Evolutionary conservation across 2,329 filamentous ascomycete species (phyloP), one percentile per base, ranked within the genome.

Genomic region (Diaporthe aspalathi): DNA sequence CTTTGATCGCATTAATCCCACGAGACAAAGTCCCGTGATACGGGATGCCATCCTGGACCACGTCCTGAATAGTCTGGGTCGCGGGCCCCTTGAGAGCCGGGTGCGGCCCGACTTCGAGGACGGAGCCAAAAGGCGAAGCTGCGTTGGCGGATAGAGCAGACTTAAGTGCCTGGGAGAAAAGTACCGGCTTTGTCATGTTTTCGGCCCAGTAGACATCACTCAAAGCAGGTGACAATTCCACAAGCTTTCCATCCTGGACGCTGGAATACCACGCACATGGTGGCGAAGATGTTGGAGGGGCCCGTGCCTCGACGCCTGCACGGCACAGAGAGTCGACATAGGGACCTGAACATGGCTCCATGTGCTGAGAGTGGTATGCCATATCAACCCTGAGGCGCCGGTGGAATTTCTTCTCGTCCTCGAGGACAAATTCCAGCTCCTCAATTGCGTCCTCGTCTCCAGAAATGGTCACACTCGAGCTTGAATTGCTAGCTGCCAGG

Each of bases 331-430:
- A 40, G 40, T 63, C 70, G n/a, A 75, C 38, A 27, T 71, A 72
- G 16, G 38, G 50, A 2, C 71, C 49, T 68, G 70, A 14, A 49
- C 70, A 72, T 12, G 70, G 67, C 0, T 38, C 35, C 80, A 84
- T 84, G 49, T 83, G 80, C 24, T 79, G 77, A 0, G 81, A 82
- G 66, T 83, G 80, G 63, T 84, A 85, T 0, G 83, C 83, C 9
- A 70, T 80, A 65, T 83, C 79, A 2, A 83, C 81, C 20, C 77
- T 76, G 0, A 85, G 75, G 0, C 71, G 50, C 3, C 80, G 72
- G 1, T 75, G 68, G 57, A 83, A 80, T 7, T 76, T 75, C 45
- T 76, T 74, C 22, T 75, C 72, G 11, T 75, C 76, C 1, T 77
- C 70, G 0, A 80, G 70, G 0, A 79, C 27, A 1, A 60, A 70